Conservation (phyloP, 495 filamentous ascomycete genomes). For the Tuber aestivum region DNA sequence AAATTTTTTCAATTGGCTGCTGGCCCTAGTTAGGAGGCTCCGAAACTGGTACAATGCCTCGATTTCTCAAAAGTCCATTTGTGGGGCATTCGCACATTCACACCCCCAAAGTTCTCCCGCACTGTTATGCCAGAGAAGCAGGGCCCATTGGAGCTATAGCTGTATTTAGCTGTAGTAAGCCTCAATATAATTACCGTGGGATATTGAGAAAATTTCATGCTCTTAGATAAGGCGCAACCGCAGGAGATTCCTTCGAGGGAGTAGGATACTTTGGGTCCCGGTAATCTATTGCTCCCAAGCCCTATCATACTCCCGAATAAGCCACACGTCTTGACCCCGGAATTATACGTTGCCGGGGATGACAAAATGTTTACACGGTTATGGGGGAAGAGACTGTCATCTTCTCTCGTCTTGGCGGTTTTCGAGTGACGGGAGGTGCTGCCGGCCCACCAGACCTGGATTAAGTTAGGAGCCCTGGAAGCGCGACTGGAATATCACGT, state of each 20-base stretch:
- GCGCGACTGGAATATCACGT: constrained; percentile 16
- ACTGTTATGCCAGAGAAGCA: too few relatives aligned
- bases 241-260: neutral
- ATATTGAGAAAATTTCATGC: neutral
- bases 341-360: neutral
- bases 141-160: too few relatives aligned
- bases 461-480: neutral
- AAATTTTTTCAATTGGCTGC: too few relatives aligned
- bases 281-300: neutral
- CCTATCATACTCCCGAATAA: neutral
- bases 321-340: neutral
- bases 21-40: too few relatives aligned
- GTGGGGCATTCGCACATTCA: too few relatives aligned
- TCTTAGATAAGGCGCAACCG: neutral
- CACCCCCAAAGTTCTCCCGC: too few relatives aligned
- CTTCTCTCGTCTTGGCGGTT: neutral
- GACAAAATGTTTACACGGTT: neutral
- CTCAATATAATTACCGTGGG: neutral
- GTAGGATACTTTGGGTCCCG: too few relatives aligned
- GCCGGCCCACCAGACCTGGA: neutral
- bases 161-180: too few relatives aligned
- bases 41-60: too few relatives aligned
- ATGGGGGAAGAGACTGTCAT: neutral
- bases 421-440: neutral
- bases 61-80: too few relatives aligned